Evolutionary conservation across 2,329 filamentous ascomycete genomes (phyloP), one percentile per base, ranked within the genome.

Genomic region (Cercospora zeina): DNA sequence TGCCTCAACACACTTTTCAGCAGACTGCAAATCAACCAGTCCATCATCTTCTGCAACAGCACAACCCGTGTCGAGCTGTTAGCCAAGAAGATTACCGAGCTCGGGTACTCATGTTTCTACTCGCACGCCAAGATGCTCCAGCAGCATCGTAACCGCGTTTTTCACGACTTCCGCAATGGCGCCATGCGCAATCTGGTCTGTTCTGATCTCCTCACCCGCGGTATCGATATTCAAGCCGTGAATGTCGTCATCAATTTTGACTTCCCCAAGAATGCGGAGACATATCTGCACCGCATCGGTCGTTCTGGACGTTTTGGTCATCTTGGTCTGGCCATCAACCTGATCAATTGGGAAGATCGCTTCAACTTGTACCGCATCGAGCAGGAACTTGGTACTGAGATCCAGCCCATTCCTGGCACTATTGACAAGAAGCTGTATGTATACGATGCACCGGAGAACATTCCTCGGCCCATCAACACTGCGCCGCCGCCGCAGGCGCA

Each of bases 211-310:
- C 85, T 99, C 67, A 99, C 95, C 67, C 93, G 95, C 79, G 95
- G 95, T 87, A 99, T 99, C 73, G 95, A 99, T 79, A 99, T 99
- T 68, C 95, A 99, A 78, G 95, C 95, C 58, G 95, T 99, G 74
- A 99, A 99, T 72, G 95, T 99, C 59, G 95, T 99, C 75, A 99
- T 99, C 85, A 99, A 99, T 81, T 99, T 99, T 73, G 95, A 99
- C 74, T 99, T 99, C 77, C 95, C 95, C 59, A 99, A 99, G 82
- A 99, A 99, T 73, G 96, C 95, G 14, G 95, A 99, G 80, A 99
- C 95, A 0, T 99, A 99, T 75, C 87, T 99, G 62, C 95, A 99
- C 80, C 91, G 95, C 70, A 99, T 99, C 75, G 95, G 95, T 82
- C 91, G 95, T 75, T 99, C 95, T 56, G 95, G 95, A 69, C 91